Evolutionary conservation across 495 filamentous ascomycete genomes (phyloP), one percentile per base, ranked within the genome.

Genomic region (Podospora fimiseda): DNA sequence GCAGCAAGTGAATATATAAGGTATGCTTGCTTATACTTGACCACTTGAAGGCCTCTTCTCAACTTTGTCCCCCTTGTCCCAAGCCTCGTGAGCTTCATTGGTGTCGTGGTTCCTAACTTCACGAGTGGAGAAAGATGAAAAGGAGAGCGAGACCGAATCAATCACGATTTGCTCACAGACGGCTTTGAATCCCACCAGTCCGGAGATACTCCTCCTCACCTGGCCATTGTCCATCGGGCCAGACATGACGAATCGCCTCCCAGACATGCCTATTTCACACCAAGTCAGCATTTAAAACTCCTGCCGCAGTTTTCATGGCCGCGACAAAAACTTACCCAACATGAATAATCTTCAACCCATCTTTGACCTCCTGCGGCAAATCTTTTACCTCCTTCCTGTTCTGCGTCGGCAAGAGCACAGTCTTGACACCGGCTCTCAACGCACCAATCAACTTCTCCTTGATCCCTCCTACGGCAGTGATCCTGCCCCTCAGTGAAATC

Each of bases 391-490:
- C 94, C 71, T 96, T 96, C 58, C 85, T 80, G 66, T 99, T 99
- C 55, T 85, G 81, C 38, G 85, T 79, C 24, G 93, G 93, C 27
- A 99, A 74, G 50, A 99, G 72, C 27, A 97, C 93, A 37, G 87
- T 93, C 76, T 93, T 94, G 47, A 99, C 93, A 20, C 93, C 93
- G 16, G 93, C 94, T 55, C 91, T 83, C 57, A 91, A 70, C 22
- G 93, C 94, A 11, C 93, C 93, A 64, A 99, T 97, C 23, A 97
- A 74, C 67, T 99, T 99, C 81, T 99, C 93, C 76, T 96, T 96
- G 71, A 97, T 97, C 19, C 94, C 93, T 18, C 93, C 93, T 51
- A 95, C 91, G 9, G 89, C 87, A 73, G 74, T 80, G 47, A 99
- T 85, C 55, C 89, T 81, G 11, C 93, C 93, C 14, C 94, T 79